These are phyloP conservation scores for Cadophora malorum DNA, from an alignment of 2,329 filamentous ascomycete genomes.

Conservation along the genomic window DNA sequence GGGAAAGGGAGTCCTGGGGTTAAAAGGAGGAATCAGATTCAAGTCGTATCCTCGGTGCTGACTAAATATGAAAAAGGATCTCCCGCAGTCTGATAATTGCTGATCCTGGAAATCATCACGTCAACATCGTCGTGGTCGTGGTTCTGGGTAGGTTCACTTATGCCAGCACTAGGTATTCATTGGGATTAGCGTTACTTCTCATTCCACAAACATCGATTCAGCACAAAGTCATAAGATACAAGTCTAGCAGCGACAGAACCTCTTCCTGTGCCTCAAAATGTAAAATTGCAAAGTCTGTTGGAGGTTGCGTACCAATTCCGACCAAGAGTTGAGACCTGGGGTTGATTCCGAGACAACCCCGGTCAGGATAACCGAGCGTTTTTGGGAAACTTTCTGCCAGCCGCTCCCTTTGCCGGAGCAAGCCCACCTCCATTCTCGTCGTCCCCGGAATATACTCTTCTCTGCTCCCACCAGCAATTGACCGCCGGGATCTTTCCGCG, in stretches of 20 bases:
- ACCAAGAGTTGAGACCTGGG: not conserved
- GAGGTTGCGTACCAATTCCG: not conserved
- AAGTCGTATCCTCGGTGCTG: not conserved
- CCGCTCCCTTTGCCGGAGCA: constrained; percentile 4
- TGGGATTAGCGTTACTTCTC: too few species aligned
- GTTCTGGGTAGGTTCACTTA: too few species aligned
- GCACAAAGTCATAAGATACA: too few species aligned
- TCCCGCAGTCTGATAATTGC: too few species aligned
- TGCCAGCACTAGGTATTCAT: too few species aligned
- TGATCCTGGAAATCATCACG: too few species aligned
- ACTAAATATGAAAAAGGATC: not conserved
- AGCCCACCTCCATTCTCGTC: not conserved
- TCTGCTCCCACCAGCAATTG: constrained; percentile 20
- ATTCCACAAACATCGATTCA: too few species aligned
- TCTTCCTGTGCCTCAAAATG: too few species aligned
- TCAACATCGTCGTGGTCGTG: too few species aligned
- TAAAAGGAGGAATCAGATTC: not conserved
- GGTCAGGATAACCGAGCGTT: constrained; percentile 20
- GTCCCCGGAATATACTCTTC: constrained; percentile 20
- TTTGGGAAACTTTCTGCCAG: constrained; percentile 22
- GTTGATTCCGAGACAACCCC: constrained; percentile 12
- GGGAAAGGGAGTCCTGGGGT: not conserved
- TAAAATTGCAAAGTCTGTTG: not conserved
- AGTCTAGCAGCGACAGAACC: too few species aligned
- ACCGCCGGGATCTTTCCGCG: constrained; percentile 1